Evolutionary conservation across 1,284 basidiomycete genomes (phyloP).

Genomic region (Vanrija pseudolonga): DNA sequence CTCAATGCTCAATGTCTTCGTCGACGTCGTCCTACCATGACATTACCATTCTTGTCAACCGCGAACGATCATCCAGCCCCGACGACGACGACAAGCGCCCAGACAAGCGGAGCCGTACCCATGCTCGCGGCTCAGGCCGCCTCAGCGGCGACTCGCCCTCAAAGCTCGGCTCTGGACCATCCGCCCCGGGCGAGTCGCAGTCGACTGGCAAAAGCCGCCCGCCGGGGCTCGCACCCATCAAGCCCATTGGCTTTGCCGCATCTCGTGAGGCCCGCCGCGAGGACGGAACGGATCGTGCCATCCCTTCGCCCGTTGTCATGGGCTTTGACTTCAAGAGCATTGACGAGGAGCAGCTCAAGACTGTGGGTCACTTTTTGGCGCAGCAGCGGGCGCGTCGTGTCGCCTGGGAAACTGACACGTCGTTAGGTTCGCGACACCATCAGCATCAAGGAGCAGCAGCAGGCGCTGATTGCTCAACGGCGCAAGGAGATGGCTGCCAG

Average conservation of each 20-base stretch:
- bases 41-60: no score
- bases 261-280: constrained; percentile 34
- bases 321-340: constrained; percentile 45
- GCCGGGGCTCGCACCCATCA: constrained; percentile 28
- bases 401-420: neutral
- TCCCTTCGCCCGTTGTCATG: constrained; percentile 46
- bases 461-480: constrained; percentile 45
- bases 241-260: constrained; percentile 43
- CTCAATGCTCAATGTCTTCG: no score
- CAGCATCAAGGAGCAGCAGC: constrained; percentile 46
- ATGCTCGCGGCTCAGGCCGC: constrained; percentile 2
- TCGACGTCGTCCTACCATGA: no score
- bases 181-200: constrained; percentile 2
- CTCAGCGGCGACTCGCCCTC: constrained; percentile 15
- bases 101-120: constrained; percentile 14
- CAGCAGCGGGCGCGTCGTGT: neutral
- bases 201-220: constrained; percentile 9
- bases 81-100: constrained; percentile 14
- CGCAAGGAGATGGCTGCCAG: constrained; percentile 34
- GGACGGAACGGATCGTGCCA: constrained; percentile 22
- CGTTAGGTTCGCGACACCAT: constrained; percentile 45
- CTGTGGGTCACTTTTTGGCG: constrained; percentile 26
- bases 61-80: neutral
- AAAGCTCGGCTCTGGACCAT: constrained; percentile 2
- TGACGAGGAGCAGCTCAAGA: constrained; percentile 44